Percentiles rank a stretch among this genome's conserved stretches.
Conservation (phyloP, 495 filamentous ascomycete species). For the Neurospora intermedia region DNA sequence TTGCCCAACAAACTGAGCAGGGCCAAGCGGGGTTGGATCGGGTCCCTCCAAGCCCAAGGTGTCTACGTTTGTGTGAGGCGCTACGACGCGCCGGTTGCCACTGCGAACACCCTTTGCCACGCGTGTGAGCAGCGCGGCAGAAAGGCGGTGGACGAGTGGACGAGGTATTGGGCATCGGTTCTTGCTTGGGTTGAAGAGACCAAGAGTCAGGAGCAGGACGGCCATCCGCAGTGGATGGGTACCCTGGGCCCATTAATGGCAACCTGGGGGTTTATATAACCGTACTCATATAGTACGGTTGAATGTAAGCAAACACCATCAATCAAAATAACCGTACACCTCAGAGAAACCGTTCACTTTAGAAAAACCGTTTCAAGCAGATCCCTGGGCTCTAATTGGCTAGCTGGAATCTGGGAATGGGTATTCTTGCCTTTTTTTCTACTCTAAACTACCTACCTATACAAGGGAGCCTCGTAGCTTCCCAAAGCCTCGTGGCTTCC, state of each 20-base stretch:
- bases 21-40: neutral
- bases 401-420: neutral
- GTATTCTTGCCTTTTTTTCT: neutral
- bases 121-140: neutral
- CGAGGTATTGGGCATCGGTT: neutral
- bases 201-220: neutral
- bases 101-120: neutral
- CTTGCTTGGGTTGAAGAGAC: neutral
- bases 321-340: no score
- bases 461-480: neutral
- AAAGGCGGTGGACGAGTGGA: neutral
- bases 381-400: no score
- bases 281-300: no score
- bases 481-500: no score
- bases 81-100: neutral
- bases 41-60: neutral
- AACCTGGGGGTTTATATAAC: no score
- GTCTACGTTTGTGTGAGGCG: neutral
- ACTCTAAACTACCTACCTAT: neutral
- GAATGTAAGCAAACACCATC: no score
- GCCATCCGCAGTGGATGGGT: neutral
- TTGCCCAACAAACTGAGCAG: neutral
- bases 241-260: no score
- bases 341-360: no score
- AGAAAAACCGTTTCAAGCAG: no score